Evolutionary conservation across 1,284 basidiomycete genomes (phyloP).

Genomic region (Fistulinella cinereoalba): DNA sequence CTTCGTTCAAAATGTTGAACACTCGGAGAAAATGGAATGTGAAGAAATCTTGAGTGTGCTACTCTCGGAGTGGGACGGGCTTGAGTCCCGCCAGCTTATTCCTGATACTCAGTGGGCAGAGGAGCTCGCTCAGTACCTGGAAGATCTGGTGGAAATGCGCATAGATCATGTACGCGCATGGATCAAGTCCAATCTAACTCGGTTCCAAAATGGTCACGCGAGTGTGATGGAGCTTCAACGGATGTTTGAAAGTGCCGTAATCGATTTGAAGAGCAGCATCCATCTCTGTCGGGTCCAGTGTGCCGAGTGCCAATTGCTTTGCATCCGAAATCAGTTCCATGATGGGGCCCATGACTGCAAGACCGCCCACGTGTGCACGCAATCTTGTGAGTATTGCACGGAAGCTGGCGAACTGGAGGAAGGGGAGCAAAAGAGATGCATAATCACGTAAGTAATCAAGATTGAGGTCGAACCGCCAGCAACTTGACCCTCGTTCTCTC

Average conservation of each 20-base stretch:
- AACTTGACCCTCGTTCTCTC: not conserved
- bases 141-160: constrained; percentile 39
- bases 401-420: constrained; percentile 36
- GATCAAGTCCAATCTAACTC: constrained; percentile 46
- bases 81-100: constrained; percentile 31
- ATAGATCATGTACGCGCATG: constrained; percentile 47
- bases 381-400: constrained; percentile 44
- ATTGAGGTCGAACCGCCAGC: not conserved
- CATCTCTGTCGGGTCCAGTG: constrained; percentile 52
- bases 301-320: constrained; percentile 45
- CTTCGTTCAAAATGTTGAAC: constrained; percentile 31
- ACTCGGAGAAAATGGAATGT: too few relatives aligned
- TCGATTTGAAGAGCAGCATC: constrained; percentile 45
- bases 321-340: constrained; percentile 46
- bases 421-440: constrained; percentile 36
- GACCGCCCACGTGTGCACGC: constrained; percentile 46
- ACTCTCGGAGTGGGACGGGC: constrained; percentile 38
- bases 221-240: constrained; percentile 47
- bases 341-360: constrained; percentile 46
- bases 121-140: constrained; percentile 39
- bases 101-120: constrained; percentile 44
- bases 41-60: constrained; percentile 32
- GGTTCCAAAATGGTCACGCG: constrained; percentile 44
- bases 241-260: constrained; percentile 38
- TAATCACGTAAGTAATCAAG: constrained; percentile 41